Evolutionary conservation across 768 basidiomycete genomes (phyloP).

Genomic region (Amanita fuliginea): DNA sequence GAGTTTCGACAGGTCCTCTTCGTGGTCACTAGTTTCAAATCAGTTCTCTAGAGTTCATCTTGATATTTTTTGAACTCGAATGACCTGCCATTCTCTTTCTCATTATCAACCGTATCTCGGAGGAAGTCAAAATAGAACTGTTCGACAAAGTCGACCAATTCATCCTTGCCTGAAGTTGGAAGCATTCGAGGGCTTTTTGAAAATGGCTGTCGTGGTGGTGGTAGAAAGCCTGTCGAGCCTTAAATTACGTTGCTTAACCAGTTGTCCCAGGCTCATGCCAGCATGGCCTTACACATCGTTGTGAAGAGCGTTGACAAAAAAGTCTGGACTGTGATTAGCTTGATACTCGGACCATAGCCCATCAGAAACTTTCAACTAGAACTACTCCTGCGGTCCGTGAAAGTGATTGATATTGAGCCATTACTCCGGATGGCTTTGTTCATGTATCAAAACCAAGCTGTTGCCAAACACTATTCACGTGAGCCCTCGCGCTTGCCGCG

Average conservation of each 20-base stretch:
- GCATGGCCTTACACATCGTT: slow-evolving; percentile 2
- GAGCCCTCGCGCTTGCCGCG: not conserved
- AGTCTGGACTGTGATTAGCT: not conserved
- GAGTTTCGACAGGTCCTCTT: slow-evolving; percentile 17
- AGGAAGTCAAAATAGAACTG: not conserved
- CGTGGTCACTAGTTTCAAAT: slow-evolving; percentile 9
- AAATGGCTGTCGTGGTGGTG: not conserved
- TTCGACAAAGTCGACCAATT: not conserved
- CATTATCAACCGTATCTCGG: not conserved
- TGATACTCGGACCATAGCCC: not conserved
- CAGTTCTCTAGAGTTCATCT: not conserved
- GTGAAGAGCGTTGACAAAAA: not conserved
- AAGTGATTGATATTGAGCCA: not conserved
- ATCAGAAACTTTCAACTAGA: not conserved
- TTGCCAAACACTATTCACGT: slow-evolving; percentile 3
- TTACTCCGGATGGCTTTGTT: not conserved
- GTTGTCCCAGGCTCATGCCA: slow-evolving; percentile 16
- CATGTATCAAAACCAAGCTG: not conserved
- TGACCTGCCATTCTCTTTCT: slow-evolving; percentile 1
- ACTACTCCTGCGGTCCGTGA: not conserved
- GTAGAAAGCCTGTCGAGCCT: not conserved
- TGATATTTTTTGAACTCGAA: too few species aligned
- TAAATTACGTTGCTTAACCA: slow-evolving; percentile 9
- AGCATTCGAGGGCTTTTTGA: not conserved
- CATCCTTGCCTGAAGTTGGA: not conserved